Percentiles rank a stretch among this genome's conserved stretches.
Conservation (phyloP, 176 grass and related monocot genomes). For the Cocos nucifera region DNA sequence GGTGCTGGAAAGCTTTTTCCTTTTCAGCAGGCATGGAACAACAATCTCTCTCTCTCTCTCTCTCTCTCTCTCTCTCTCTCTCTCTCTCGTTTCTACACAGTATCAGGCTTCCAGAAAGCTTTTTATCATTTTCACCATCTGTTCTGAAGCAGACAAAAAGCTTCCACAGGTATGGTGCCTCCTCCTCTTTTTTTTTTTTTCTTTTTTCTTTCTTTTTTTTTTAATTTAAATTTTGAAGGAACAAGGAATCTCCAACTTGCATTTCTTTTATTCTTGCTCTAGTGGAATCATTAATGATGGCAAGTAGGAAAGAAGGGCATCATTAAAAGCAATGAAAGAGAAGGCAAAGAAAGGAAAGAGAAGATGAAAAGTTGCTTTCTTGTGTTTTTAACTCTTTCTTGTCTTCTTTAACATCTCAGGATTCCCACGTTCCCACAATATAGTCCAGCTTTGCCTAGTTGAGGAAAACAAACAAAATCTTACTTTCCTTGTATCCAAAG, state of each 20-base stretch:
- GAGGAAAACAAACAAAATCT: constrained; percentile 60
- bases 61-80: no score
- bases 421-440: constrained; percentile 25
- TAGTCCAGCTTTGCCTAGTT: constrained; percentile 9
- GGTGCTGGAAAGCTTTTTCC: no score
- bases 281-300: constrained; percentile 52
- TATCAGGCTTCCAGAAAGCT: constrained; percentile 26
- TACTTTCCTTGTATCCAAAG: constrained; percentile 29
- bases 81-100: no score
- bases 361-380: constrained; percentile 26
- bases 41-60: no score
- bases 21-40: no score
- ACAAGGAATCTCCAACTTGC: constrained; percentile 42
- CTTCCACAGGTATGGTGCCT: constrained; percentile 20
- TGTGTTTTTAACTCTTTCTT: constrained; percentile 4
- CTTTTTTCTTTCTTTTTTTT: neutral
- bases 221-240: constrained; percentile 7
- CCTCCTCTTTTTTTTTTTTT: neutral
- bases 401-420: constrained; percentile 1
- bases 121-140: constrained; percentile 61
- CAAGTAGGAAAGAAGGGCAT: constrained; percentile 29
- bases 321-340: constrained; percentile 30
- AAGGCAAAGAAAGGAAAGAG: neutral
- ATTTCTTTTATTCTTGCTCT: constrained; percentile 24
- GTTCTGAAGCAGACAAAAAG: constrained; percentile 27